Evolutionary conservation across 345 rosid species (phyloP).

Genomic region (Gossypium australe): DNA sequence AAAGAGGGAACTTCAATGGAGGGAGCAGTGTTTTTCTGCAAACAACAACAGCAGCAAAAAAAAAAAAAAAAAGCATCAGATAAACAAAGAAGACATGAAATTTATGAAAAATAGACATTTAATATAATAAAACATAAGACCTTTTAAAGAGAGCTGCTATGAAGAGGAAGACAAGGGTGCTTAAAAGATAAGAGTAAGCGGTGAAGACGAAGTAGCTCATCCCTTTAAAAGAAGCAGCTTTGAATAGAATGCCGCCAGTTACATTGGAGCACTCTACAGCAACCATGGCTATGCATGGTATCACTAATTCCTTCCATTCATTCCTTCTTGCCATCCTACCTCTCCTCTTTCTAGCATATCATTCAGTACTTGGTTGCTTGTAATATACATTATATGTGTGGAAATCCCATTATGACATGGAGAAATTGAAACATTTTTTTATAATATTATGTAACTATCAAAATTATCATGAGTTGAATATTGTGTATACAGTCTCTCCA

Average conservation of each 20-base stretch:
- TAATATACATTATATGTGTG: too few species aligned
- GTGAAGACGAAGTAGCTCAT: slow-evolving; percentile 30
- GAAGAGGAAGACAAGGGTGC: slow-evolving; percentile 24
- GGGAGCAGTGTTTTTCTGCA: slow-evolving; percentile 20
- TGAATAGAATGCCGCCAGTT: slow-evolving; percentile 22
- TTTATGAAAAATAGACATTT: not conserved
- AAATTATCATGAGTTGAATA: too few species aligned
- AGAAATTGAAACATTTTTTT: too few species aligned
- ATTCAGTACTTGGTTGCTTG: too few species aligned
- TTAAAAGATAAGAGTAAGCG: slow-evolving; percentile 20
- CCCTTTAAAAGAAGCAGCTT: slow-evolving; percentile 33
- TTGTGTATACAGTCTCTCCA: too few species aligned
- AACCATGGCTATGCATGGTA: slow-evolving; percentile 31
- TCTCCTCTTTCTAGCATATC: too few species aligned
- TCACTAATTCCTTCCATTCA: slow-evolving; percentile 16
- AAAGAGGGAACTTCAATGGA: slow-evolving; percentile 16
- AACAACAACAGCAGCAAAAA: not conserved
- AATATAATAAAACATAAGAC: not conserved
- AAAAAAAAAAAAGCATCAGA: not conserved
- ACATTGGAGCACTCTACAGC: slow-evolving; percentile 22
- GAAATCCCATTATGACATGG: too few species aligned
- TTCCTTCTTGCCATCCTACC: slow-evolving; percentile 4
- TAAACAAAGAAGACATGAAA: not conserved
- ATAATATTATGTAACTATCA: too few species aligned
- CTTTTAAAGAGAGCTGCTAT: slow-evolving; percentile 14